Conservation (phyloP, 2,329 filamentous ascomycete genomes). For the Penicillium sp. region DNA sequence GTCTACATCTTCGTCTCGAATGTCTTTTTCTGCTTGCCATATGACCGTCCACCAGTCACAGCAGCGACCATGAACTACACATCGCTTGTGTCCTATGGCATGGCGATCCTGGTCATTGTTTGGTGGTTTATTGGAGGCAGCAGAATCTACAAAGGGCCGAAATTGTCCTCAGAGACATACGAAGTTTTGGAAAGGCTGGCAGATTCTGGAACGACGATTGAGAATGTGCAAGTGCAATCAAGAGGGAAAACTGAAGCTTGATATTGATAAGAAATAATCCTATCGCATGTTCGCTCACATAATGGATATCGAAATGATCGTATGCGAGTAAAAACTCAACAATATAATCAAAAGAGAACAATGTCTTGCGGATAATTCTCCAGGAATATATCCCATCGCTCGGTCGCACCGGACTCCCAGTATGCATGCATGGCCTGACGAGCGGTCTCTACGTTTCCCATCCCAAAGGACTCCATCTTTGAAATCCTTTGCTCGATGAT, state of each 20-base stretch:
- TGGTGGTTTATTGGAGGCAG: conserved; percentile 8
- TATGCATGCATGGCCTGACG: conserved; percentile 7
- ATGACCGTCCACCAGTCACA: conserved; percentile 2
- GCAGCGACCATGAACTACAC: conserved; percentile 7
- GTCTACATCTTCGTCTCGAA: conserved; percentile 7
- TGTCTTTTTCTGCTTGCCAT: conserved; percentile 8
- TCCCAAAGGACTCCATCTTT: conserved; percentile 4
- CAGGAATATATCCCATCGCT: conserved; percentile 8
- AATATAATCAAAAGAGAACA: neutral
- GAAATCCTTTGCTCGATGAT: conserved; percentile 2
- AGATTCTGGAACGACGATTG: neutral
- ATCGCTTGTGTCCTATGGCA: conserved; percentile 6
- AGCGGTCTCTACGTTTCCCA: conserved; percentile 7
- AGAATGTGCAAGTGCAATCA: neutral
- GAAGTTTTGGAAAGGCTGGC: conserved; percentile 3
- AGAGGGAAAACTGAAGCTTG: neutral
- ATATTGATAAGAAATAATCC: neutral
- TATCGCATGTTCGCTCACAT: neutral
- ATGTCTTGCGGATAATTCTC: conserved; percentile 3
- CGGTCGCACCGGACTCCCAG: conserved; percentile 4
- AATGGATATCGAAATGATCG: neutral
- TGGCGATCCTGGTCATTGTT: conserved; percentile 6
- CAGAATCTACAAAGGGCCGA: conserved; percentile 6
- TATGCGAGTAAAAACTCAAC: neutral
- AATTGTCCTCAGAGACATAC: conserved; percentile 1